Base-by-base conservation (phyloP, 2,329 filamentous ascomycete species). In the Teratosphaeria epicoccoides region DNA sequence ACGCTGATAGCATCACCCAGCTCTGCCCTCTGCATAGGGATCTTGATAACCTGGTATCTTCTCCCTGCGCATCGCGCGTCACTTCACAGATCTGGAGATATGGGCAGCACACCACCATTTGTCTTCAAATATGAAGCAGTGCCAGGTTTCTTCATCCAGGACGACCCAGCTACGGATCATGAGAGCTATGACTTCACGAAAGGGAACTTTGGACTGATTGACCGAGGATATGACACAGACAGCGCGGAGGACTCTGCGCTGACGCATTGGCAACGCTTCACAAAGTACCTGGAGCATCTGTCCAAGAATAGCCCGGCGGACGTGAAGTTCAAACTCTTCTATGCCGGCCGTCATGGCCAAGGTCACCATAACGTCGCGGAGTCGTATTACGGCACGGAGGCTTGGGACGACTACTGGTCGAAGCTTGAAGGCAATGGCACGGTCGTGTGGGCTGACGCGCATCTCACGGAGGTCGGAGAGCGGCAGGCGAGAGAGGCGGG, bases 391-490 rank as follows among this genome's bases (percentile, higher is more conserved):
- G 83, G 83, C 46, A 86, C 82, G 0, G 76, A 80, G 1, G 80
- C 79, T 2, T 87, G 83, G 84, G 83, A 87, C 63, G 62, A 59
- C 65, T 85, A 86, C 70, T 87, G 81, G 81, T 76, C 78, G 4
- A 72, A 79, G 54, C 72, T 76, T 1, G 76, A 84, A 29, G 83
- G 84, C 56, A 84, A 87, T 61, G 76, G 71, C 45, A 85, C 81
- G 2, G 69, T 73, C 1, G 70, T 69, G 24, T 87, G 84, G 84
- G 72, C 77, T 2, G 84, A 87, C 58, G 74, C 84, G 1, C 72
- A 77, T 11, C 73, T 87, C 43, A 86, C 83, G 0, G 65, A 71
- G 1, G 70, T 68, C 0, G 84, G 84, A 4, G 62, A 77, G 22
- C 62, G 66, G 1, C 80, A 87, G 66, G 81, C 83, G 2, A 62